Evolutionary conservation across 495 filamentous ascomycete genomes (phyloP).

Genomic region (Penicillium longicatenatum): DNA sequence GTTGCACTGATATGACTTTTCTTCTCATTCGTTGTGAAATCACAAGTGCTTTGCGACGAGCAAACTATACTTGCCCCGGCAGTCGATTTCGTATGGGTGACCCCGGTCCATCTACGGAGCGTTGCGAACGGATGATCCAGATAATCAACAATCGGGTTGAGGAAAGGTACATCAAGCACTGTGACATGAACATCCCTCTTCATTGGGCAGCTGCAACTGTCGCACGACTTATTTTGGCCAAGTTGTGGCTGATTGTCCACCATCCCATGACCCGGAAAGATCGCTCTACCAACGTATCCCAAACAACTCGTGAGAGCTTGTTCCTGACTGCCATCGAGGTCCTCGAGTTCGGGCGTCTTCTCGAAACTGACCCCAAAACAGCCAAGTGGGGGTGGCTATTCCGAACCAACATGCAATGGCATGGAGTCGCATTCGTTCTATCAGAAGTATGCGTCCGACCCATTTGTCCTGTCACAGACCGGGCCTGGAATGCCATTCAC

Average conservation of each 20-base stretch:
- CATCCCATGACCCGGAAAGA: slow-evolving; percentile 57
- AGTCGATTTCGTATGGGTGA: slow-evolving; percentile 24
- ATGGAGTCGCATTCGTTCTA: slow-evolving; percentile 74
- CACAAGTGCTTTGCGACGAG: slow-evolving; percentile 42
- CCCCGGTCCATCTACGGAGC: slow-evolving; percentile 37
- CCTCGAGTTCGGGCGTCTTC: slow-evolving; percentile 67
- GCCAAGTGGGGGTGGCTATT: slow-evolving; percentile 81
- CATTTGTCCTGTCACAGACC: slow-evolving; percentile 67
- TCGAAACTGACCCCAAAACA: slow-evolving; percentile 63
- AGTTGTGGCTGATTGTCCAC: slow-evolving; percentile 64
- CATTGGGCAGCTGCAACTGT: slow-evolving; percentile 73
- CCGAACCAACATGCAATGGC: slow-evolving; percentile 80
- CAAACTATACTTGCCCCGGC: slow-evolving; percentile 35
- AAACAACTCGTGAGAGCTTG: slow-evolving; percentile 67
- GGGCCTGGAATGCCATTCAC: slow-evolving; percentile 79
- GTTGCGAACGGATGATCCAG: slow-evolving; percentile 64
- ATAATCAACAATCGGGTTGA: slow-evolving; percentile 66
- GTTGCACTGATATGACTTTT: slow-evolving; percentile 80
- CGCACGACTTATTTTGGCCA: slow-evolving; percentile 66
- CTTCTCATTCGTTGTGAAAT: slow-evolving; percentile 71
- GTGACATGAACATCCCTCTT: slow-evolving; percentile 60
- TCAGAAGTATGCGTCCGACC: slow-evolving; percentile 76
- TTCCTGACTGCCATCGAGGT: slow-evolving; percentile 76
- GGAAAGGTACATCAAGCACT: slow-evolving; percentile 53
- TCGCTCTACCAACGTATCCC: slow-evolving; percentile 41